Conservation (phyloP, 768 basidiomycete genomes). For the Podaxis sp. region DNA sequence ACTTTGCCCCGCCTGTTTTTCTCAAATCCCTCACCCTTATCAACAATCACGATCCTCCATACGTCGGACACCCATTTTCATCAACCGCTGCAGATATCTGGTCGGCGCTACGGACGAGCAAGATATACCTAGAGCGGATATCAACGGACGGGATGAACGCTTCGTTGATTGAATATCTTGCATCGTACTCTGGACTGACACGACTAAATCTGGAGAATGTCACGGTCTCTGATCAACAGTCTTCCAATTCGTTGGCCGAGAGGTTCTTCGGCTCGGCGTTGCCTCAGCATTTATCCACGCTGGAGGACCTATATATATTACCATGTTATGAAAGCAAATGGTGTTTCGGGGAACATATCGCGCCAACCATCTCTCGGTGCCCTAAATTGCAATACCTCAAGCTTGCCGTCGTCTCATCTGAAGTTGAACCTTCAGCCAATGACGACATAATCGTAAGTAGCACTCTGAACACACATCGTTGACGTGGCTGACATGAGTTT, state of each 20-base stretch:
- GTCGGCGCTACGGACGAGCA: not conserved
- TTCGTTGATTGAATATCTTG: constrained; percentile 6
- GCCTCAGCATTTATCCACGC: not conserved
- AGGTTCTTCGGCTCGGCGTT: constrained; percentile 2
- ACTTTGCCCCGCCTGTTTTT: constrained; percentile 6
- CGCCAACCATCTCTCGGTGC: constrained; percentile 3
- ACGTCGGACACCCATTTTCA: not conserved
- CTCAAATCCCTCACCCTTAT: constrained; percentile 9
- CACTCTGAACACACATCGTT: not conserved
- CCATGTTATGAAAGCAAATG: constrained; percentile 9
- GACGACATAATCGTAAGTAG: not conserved
- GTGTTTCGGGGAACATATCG: constrained; percentile 13
- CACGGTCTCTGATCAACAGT: not conserved
- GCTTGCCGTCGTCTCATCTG: constrained; percentile 10
- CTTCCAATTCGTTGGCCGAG: constrained; percentile 7
- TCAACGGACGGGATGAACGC: constrained; percentile 3
- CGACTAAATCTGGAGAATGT: constrained; percentile 5
- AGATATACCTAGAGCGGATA: constrained; percentile 9
- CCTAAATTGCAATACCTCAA: constrained; percentile 3
- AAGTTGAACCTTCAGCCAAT: constrained; percentile 5
- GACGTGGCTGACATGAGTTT: not conserved
- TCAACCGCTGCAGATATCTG: constrained; percentile 7
- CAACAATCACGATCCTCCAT: not conserved
- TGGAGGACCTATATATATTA: constrained; percentile 7
- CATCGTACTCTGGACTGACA: constrained; percentile 6